Evolutionary conservation across 2,329 filamentous ascomycete species (phyloP).

Genomic region (Myotisia sp.): DNA sequence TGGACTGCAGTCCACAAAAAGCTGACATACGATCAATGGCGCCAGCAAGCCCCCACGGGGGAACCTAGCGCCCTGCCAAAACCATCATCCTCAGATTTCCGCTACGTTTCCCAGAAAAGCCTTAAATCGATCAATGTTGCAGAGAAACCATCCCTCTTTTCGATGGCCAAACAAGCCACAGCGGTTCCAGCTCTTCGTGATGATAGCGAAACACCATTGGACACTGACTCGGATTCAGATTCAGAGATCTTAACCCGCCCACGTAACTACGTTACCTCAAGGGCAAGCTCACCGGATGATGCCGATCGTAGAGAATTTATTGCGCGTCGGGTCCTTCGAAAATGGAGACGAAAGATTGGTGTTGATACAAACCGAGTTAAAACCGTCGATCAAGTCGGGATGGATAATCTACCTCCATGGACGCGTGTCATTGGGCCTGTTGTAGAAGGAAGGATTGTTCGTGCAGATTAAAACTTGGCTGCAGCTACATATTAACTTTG

Average conservation of each 20-base stretch:
- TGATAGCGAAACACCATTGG: slow-evolving; percentile 16
- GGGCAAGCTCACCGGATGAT: slow-evolving; percentile 31
- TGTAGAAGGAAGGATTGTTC: slow-evolving; percentile 58
- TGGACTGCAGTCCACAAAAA: slow-evolving; percentile 53
- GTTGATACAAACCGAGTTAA: slow-evolving; percentile 42
- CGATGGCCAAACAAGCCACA: neutral
- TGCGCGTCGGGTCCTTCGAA: slow-evolving; percentile 53
- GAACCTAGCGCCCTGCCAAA: slow-evolving; percentile 2
- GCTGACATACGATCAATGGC: slow-evolving; percentile 40
- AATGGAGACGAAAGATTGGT: slow-evolving; percentile 58
- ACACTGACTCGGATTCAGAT: slow-evolving; percentile 31
- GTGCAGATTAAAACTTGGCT: slow-evolving; percentile 6
- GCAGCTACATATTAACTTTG: too few species aligned
- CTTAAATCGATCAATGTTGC: neutral
- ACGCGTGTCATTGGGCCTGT: slow-evolving; percentile 65
- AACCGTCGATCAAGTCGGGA: slow-evolving; percentile 40
- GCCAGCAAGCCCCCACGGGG: slow-evolving; percentile 25
- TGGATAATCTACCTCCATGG: slow-evolving; percentile 53
- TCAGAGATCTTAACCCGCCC: slow-evolving; percentile 26
- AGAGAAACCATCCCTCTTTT: neutral
- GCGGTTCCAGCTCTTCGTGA: slow-evolving; percentile 14
- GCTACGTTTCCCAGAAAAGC: slow-evolving; percentile 2
- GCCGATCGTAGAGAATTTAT: slow-evolving; percentile 46
- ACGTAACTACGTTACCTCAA: slow-evolving; percentile 26
- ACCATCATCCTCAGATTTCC: neutral